phyloP scores from a whole-genome alignment of 768 basidiomycete species.

The Leucogyrophana mollusca region DNA sequence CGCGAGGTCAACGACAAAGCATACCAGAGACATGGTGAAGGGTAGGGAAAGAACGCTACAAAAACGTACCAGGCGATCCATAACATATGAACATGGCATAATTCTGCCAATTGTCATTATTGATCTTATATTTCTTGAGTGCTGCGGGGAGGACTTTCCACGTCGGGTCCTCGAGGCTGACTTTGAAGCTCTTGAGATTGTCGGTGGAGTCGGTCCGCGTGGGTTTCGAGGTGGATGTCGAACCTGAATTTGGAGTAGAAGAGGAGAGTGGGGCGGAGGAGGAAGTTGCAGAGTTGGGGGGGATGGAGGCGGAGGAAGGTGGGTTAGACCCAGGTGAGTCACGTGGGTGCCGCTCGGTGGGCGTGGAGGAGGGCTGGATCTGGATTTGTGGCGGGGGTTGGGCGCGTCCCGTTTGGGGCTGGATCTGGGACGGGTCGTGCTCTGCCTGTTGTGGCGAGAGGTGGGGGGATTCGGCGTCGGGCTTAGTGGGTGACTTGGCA shows the following conservation, averaged over 20 bases:
- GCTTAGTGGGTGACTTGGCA: constrained; percentile 77
- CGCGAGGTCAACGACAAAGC: too few relatives aligned
- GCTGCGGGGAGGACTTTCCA: constrained; percentile 99
- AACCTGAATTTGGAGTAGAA: too few relatives aligned
- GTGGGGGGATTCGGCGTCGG: constrained; percentile 72
- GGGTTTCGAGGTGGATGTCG: constrained; percentile 38
- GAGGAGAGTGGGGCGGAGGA: constrained; percentile 11
- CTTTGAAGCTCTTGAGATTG: constrained; percentile 93
- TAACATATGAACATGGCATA: constrained; percentile 99
- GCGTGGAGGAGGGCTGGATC: constrained; percentile 25
- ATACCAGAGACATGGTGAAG: not conserved
- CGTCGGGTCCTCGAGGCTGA: constrained; percentile 95
- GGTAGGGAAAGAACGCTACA: too few relatives aligned
- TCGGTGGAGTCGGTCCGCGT: constrained; percentile 63
- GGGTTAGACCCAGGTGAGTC: constrained; percentile 25
- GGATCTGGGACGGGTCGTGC: constrained; percentile 52
- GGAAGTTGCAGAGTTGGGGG: not conserved
- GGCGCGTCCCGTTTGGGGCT: constrained; percentile 6
- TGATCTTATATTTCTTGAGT: constrained; percentile 97
- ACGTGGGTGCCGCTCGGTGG: constrained; percentile 28
- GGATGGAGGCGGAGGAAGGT: not conserved
- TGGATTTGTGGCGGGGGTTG: not conserved
- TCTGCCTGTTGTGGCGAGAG: constrained; percentile 77
- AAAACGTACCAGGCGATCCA: constrained; percentile 79
- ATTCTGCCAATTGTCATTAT: constrained; percentile 97